Base-by-base conservation (phyloP, 805 yeast species). In the Starmerella sirachaensis region DNA sequence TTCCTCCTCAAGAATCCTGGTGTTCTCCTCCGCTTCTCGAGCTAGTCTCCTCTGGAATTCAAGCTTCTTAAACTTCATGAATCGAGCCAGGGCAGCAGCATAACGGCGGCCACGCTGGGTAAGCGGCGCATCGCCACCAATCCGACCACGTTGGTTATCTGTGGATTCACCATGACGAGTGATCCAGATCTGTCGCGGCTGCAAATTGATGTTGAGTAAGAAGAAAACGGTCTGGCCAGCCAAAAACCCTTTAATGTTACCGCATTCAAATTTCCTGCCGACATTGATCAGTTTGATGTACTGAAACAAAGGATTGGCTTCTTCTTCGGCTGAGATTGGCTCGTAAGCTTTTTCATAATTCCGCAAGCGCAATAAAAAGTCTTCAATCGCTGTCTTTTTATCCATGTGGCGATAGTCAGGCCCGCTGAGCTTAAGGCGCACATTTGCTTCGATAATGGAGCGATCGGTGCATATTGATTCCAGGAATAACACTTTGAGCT, bases 241-340 rank as follows among this genome's bases (percentile, higher is more conserved):
- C 37, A 88, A 63, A 53, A 84, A 91, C 5, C 81, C 81, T 52
- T 82, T 82, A 40, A 88, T 81, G 54, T 86, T 84, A 57, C 78
- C 86, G 23, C 94, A 83, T 37, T 88, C 93, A 27, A 88, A 84
- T 57, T 88, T 91, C 52, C 82, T 76, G 6, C 98, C 97, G 9
- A 86, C 96, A 57, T 88, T 88, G 40, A 88, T 84, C 93, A 88
- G 85, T 58, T 88, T 85, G 47, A 86, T 82, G 52, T 85, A 91
- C 56, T 83, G 95, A 51, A 75, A 76, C 11, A 72, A 72, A 13
- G 66, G 69, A 27, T 78, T 63, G 31, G 67, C 63, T 38, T 70
- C 72, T 53, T 78, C 88, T 14, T 66, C 70, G 31, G 82, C 93
- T 46, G 80, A 93, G 25, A 88, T 78, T 1, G 95, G 79, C 58